Evolutionary conservation across 2,329 filamentous ascomycete genomes (phyloP).

Genomic region (Fusarium drepaniforme): DNA sequence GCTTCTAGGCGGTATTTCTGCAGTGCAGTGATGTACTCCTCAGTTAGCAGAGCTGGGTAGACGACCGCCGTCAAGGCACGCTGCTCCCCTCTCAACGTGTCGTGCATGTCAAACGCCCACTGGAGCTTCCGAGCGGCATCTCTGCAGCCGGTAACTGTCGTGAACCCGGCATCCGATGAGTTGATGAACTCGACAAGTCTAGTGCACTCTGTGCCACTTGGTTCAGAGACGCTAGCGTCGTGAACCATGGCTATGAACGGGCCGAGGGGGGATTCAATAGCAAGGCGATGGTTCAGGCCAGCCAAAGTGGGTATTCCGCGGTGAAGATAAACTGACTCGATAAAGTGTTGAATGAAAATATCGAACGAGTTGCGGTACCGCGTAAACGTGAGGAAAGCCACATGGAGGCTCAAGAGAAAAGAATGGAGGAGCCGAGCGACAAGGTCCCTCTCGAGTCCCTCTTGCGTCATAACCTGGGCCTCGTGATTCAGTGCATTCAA

Average conservation of each 20-base stretch:
- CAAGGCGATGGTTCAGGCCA: neutral
- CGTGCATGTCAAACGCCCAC: neutral
- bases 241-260: neutral
- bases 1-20: neutral
- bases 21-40: neutral
- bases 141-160: neutral
- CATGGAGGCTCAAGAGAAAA: neutral
- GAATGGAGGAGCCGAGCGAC: neutral
- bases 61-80: neutral
- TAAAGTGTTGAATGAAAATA: neutral
- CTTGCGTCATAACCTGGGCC: neutral
- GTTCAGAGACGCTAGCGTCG: neutral
- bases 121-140: slow-evolving; percentile 4
- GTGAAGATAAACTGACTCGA: neutral
- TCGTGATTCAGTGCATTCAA: neutral
- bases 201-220: neutral
- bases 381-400: neutral
- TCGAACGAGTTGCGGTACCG: neutral
- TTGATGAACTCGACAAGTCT: slow-evolving; percentile 4
- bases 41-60: neutral
- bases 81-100: neutral
- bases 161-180: neutral
- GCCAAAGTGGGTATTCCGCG: neutral
- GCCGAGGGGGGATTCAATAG: neutral
- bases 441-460: neutral